Percentiles rank a stretch among this genome's conserved stretches.
Conservation (phyloP, 2,329 filamentous ascomycete species). For the Fusarium coffeatum region DNA sequence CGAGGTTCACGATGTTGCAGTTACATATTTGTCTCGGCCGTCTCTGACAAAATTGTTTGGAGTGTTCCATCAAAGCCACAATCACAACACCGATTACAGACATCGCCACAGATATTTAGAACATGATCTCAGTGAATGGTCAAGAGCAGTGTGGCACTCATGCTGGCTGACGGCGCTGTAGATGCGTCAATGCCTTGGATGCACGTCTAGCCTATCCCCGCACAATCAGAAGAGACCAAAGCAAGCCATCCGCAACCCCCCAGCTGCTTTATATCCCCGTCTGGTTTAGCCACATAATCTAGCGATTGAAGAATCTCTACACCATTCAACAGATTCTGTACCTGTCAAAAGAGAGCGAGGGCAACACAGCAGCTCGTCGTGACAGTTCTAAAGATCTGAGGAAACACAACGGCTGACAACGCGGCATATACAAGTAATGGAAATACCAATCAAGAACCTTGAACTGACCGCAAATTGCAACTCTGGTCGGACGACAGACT, state of each 20-base stretch:
- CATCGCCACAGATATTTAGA: constrained; percentile 11
- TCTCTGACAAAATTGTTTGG: neutral
- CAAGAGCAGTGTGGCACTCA: constrained; percentile 30
- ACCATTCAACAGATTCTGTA: constrained; percentile 5
- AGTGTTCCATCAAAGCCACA: constrained; percentile 20
- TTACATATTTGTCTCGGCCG: constrained; percentile 2
- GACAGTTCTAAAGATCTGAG: constrained; percentile 12
- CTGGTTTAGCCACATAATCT: constrained; percentile 13
- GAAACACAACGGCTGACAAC: constrained; percentile 28
- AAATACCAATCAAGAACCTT: constrained; percentile 44
- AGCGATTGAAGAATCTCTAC: neutral
- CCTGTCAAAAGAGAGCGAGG: constrained; percentile 18
- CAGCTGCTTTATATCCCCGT: constrained; percentile 36
- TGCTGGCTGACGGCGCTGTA: constrained; percentile 47
- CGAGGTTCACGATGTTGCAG: constrained; percentile 1
- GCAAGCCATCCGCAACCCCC: constrained; percentile 39
- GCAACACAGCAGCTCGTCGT: constrained; percentile 23
- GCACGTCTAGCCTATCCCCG: constrained; percentile 45
- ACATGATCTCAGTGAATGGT: constrained; percentile 20
- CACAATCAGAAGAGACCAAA: constrained; percentile 35
- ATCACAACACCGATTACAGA: constrained; percentile 1
- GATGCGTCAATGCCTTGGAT: constrained; percentile 56
- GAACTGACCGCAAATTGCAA: constrained; percentile 44
- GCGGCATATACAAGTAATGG: constrained; percentile 6
- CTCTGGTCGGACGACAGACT: constrained; percentile 5